Evolutionary conservation across 441 rosid genomes (phyloP).

Genomic region (Daphne laureola): DNA sequence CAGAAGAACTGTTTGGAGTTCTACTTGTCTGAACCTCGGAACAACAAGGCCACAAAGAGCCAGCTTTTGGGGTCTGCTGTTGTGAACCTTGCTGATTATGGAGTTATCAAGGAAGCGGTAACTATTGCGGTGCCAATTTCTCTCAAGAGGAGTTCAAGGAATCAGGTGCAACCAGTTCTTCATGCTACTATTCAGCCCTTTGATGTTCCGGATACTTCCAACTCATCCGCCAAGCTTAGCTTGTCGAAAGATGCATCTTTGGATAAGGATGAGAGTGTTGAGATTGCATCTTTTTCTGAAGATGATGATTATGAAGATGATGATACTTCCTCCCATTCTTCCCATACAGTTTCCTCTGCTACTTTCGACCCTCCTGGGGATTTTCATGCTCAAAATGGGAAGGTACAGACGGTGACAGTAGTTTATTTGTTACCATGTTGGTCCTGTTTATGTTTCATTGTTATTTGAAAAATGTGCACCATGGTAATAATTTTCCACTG

Average conservation of each 20-base stretch:
- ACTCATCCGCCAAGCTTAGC: conserved; percentile 19
- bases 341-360: conserved; percentile 37
- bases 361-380: conserved; percentile 25
- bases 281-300: conserved; percentile 64
- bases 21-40: conserved; percentile 51
- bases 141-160: conserved; percentile 54
- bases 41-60: conserved; percentile 53
- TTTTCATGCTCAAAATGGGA: conserved; percentile 29
- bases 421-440: background rate
- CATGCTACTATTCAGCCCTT: conserved; percentile 52
- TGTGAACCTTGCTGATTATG: conserved; percentile 68
- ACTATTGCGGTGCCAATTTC: conserved; percentile 40
- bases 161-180: conserved; percentile 40
- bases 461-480: background rate
- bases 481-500: background rate
- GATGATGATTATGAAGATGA: conserved; percentile 64
- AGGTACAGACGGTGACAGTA: conserved; percentile 29
- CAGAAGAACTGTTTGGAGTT: conserved; percentile 66
- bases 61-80: conserved; percentile 63
- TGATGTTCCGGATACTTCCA: conserved; percentile 34
- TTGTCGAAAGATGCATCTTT: conserved; percentile 35
- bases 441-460: conserved; percentile 1
- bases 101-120: conserved; percentile 36
- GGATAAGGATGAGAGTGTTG: conserved; percentile 49
- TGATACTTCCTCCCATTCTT: conserved; percentile 48